Evolutionary conservation across 352 stramenopile genomes (phyloP), one percentile per base, ranked within the genome.

Genomic region (Pythium brassicae): DNA sequence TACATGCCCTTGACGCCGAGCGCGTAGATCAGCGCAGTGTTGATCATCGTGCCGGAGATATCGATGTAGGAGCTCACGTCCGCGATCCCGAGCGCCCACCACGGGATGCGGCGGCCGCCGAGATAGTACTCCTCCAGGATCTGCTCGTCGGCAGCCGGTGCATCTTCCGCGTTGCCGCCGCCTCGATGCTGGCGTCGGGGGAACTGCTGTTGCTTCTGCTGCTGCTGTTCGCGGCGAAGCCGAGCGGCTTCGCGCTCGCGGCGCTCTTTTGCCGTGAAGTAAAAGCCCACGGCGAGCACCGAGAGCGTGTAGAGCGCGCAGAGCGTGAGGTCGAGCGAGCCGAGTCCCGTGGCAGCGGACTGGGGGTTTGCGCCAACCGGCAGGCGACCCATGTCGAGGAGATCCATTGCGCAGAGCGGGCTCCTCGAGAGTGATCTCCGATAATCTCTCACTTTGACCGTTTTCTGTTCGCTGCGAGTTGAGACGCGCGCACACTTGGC

Each of bases 61-160:
- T 92, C 83, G 50, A 92, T 92, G 61, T 92, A 92, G 53, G 77
- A 89, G 65, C 79, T 90, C 53, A 92, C 83, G 58, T 92, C 82
- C 0, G 82, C 82, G 40, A 92, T 65, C 9, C 75, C 82, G 19
- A 92, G 63, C 23, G 78, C 78, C 66, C 82, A 89, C 78, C 82
- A 89, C 14, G 78, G 73, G 51, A 92, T 86, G 27, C 68, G 69
- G 5, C 77, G 69, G 20, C 78, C 77, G 3, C 82, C 78, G 19
- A 92, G 72, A 43, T 92, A 89, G 61, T 92, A 92, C 46, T 89
- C 77, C 42, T 92, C 78, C 23, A 89, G 57, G 17, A 84, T 57
- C 9, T 69, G 45, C 57, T 82, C 62, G 15, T 68, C 56, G 4
- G 53, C 17, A n/a, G 39, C 19, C 10, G 39, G 39, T 8, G 39